Conservation (phyloP, 257 asterid genomes). For the Thymus quinquecostatus region DNA sequence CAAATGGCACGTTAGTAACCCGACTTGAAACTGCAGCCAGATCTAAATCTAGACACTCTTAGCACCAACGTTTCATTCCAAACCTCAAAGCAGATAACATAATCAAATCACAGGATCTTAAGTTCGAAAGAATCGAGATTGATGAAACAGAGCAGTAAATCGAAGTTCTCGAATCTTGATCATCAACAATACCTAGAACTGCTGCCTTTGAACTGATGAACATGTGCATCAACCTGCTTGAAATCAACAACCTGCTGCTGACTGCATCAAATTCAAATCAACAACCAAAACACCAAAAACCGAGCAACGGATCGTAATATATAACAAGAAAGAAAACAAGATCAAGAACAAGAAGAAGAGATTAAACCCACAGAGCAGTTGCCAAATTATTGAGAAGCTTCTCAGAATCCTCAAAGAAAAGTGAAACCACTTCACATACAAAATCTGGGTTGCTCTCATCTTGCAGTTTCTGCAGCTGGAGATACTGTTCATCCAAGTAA, state of each 20-base stretch:
- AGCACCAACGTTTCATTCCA: not conserved
- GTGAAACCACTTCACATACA: slow-evolving; percentile 69
- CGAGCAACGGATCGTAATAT: not conserved
- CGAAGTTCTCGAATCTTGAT: slow-evolving; percentile 3
- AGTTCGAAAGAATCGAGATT: slow-evolving; percentile 1
- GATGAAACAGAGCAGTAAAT: slow-evolving; percentile 20
- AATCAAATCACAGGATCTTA: slow-evolving; percentile 13
- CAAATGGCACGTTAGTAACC: not conserved
- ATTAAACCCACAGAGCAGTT: slow-evolving; percentile 54
- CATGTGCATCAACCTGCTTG: slow-evolving; percentile 72
- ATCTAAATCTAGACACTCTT: slow-evolving; percentile 21
- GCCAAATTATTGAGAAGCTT: slow-evolving; percentile 63
- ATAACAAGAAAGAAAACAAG: not conserved
- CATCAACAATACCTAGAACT: slow-evolving; percentile 58
- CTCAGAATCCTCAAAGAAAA: slow-evolving; percentile 78
- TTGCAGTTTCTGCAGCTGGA: slow-evolving; percentile 69
- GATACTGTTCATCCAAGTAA: slow-evolving; percentile 66
- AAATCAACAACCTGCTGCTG: slow-evolving; percentile 67
- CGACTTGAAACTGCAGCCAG: slow-evolving; percentile 4
- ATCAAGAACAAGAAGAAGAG: not conserved
- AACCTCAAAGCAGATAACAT: slow-evolving; percentile 1
- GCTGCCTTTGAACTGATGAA: slow-evolving; percentile 80
- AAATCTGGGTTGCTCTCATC: slow-evolving; percentile 80
- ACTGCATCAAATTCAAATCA: slow-evolving; percentile 32
- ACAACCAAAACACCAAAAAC: not conserved